A percentile compares a stretch with the other conserved stretches of the same genome.
These are phyloP conservation scores for Annulohypoxylon bovei DNA, from an alignment of 495 filamentous ascomycete species.

Conservation along the genomic window DNA sequence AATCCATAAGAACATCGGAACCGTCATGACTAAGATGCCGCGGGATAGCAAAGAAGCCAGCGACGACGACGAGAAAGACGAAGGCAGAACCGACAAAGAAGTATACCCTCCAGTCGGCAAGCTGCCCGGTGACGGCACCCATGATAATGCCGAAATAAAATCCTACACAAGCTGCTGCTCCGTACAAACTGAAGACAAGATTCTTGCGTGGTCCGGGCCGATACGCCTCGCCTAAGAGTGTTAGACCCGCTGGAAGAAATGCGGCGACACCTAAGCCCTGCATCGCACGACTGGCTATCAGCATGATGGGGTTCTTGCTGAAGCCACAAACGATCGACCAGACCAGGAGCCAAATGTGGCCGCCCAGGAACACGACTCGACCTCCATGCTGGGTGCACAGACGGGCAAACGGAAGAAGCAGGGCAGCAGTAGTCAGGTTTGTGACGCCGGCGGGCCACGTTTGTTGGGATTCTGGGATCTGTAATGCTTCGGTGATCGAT, in stretches of 20 bases:
- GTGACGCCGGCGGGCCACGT: constrained; percentile 87
- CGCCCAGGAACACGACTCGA: constrained; percentile 73
- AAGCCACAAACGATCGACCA: constrained; percentile 81
- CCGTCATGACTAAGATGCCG: constrained; percentile 63
- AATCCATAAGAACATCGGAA: constrained; percentile 66
- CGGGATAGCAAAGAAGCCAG: constrained; percentile 74
- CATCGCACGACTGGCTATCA: constrained; percentile 79
- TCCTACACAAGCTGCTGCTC: constrained; percentile 77
- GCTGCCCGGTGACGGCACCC: constrained; percentile 74
- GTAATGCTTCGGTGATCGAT: constrained; percentile 66
- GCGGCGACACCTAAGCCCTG: constrained; percentile 83
- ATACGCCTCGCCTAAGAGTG: constrained; percentile 83
- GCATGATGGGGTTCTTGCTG: constrained; percentile 72
- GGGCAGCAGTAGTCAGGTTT: constrained; percentile 75
- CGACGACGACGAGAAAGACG: constrained; percentile 53
- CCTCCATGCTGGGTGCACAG: constrained; percentile 83
- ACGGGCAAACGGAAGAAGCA: constrained; percentile 81
- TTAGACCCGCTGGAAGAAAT: constrained; percentile 79
- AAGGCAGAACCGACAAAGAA: constrained; percentile 77
- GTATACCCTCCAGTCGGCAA: constrained; percentile 76
- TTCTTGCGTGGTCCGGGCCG: constrained; percentile 88
- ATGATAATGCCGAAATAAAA: constrained; percentile 88
- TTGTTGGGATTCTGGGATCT: constrained; percentile 69
- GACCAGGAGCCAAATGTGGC: constrained; percentile 74
- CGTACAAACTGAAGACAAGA: constrained; percentile 82